Evolutionary conservation across 169 alveolate genomes (phyloP).

Genomic region (Plasmodium knowlesi): DNA sequence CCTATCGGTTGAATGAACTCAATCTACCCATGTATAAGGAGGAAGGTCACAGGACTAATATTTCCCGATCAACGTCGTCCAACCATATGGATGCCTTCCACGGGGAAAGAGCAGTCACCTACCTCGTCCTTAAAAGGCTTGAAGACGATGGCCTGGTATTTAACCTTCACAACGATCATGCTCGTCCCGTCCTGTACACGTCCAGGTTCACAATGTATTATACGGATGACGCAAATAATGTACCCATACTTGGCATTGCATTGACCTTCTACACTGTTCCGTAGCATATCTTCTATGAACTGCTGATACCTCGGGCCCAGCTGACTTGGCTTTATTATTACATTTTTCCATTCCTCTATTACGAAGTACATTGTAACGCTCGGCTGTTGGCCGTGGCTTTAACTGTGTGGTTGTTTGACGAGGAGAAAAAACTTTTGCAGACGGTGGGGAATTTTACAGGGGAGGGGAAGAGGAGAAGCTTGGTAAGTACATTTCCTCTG

Average conservation of each 20-base stretch:
- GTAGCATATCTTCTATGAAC: conserved; percentile 89
- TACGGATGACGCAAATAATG: conserved; percentile 91
- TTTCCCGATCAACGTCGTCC: not conserved
- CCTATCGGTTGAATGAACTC: not conserved
- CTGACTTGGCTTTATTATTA: conserved; percentile 90
- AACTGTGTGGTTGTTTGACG: not conserved
- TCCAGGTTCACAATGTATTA: conserved; percentile 90
- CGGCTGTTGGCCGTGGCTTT: not conserved
- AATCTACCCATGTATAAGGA: not conserved
- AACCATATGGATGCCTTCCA: not conserved
- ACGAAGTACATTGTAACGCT: conserved; percentile 88
- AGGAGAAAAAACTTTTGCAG: not conserved
- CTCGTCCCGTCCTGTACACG: conserved; percentile 95
- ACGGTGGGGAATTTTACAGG: not conserved
- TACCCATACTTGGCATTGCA: conserved; percentile 87
- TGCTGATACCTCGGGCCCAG: conserved; percentile 92
- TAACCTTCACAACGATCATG: conserved; percentile 91
- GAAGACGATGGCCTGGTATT: conserved; percentile 92
- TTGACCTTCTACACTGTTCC: conserved; percentile 92
- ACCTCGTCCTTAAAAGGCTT: conserved; percentile 93
- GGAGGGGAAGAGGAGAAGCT: not conserved
- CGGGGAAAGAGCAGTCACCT: not conserved
- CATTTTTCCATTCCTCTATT: conserved; percentile 92
- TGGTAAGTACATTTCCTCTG: not conserved
- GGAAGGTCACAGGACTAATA: not conserved